Conservation (phyloP, 495 filamentous ascomycete genomes). For the Copromyces sp. region DNA sequence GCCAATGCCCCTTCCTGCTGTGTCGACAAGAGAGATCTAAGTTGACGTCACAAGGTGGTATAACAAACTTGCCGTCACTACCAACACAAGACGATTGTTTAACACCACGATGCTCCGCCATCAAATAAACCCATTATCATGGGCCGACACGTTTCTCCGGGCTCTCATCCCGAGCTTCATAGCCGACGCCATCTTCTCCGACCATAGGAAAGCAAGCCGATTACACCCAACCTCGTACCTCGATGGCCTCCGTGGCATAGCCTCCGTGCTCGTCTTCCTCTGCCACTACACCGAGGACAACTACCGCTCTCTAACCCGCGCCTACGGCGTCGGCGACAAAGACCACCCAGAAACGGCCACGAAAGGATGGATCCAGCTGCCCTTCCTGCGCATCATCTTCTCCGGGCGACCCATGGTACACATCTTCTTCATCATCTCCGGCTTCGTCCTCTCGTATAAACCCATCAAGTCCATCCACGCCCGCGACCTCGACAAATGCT, state of each 20-base stretch:
- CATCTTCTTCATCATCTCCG: slow-evolving; percentile 66
- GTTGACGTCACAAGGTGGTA: neutral
- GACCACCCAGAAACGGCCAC: slow-evolving; percentile 2
- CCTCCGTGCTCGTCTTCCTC: slow-evolving; percentile 43
- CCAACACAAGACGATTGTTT: neutral
- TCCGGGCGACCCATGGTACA: slow-evolving; percentile 61
- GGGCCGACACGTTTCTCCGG: slow-evolving; percentile 11
- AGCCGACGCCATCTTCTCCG: slow-evolving; percentile 20
- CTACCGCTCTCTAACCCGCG: slow-evolving; percentile 22
- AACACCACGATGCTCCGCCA: neutral
- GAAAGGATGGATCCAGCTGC: slow-evolving; percentile 47
- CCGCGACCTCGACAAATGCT: slow-evolving; percentile 29
- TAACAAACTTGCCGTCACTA: neutral
- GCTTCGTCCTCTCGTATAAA: slow-evolving; percentile 57
- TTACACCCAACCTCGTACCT: slow-evolving; percentile 42
- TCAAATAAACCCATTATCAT: neutral
- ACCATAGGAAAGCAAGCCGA: slow-evolving; percentile 16
- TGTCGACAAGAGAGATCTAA: neutral
- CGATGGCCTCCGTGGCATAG: slow-evolving; percentile 45
- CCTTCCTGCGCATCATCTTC: slow-evolving; percentile 51
- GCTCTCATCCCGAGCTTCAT: slow-evolving; percentile 24
- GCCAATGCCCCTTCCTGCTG: neutral
- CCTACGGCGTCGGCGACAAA: slow-evolving; percentile 40
- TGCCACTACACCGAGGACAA: slow-evolving; percentile 39
- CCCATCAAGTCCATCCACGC: slow-evolving; percentile 49